Evolutionary conservation across 768 basidiomycete genomes (phyloP).

Genomic region (Phanerochaete sordida): DNA sequence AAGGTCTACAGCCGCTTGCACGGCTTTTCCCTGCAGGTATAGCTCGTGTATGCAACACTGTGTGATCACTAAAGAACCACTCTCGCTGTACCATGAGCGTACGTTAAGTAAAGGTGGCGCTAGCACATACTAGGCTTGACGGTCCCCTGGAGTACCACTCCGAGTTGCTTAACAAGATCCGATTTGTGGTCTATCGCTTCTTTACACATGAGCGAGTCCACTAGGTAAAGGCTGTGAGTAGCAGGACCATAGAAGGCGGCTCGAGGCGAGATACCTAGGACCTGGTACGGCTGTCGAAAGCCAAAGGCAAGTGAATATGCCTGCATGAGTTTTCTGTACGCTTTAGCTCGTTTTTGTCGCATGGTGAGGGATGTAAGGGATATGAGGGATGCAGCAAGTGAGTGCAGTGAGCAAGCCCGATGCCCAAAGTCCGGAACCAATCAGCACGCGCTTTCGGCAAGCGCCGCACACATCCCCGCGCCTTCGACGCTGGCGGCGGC

Average conservation of each 20-base stretch:
- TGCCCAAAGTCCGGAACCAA: no score
- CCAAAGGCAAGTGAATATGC: slow-evolving; percentile 84
- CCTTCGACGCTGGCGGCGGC: neutral
- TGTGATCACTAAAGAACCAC: slow-evolving; percentile 83
- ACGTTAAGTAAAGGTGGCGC: neutral
- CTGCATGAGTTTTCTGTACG: slow-evolving; percentile 91
- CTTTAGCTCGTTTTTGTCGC: slow-evolving; percentile 95
- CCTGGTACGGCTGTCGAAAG: slow-evolving; percentile 92
- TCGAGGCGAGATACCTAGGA: slow-evolving; percentile 57
- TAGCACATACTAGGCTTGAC: slow-evolving; percentile 85
- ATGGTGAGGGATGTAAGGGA: slow-evolving; percentile 49
- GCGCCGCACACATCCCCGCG: neutral
- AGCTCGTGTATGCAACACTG: slow-evolving; percentile 96
- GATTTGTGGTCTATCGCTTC: slow-evolving; percentile 63
- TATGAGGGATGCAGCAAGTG: neutral
- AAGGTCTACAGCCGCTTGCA: slow-evolving; percentile 78
- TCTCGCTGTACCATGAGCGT: slow-evolving; percentile 34
- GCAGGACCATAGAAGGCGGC: slow-evolving; percentile 1
- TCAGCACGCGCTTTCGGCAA: neutral
- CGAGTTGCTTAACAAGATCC: slow-evolving; percentile 74
- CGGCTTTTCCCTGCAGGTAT: slow-evolving; percentile 74
- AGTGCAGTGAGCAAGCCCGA: no score
- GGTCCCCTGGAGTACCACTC: slow-evolving; percentile 76
- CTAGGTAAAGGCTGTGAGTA: slow-evolving; percentile 34
- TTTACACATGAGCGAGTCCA: slow-evolving; percentile 84